These are phyloP conservation scores for Ramichloridium luteum DNA, from an alignment of 2,329 filamentous ascomycete species.

Conservation along the genomic window DNA sequence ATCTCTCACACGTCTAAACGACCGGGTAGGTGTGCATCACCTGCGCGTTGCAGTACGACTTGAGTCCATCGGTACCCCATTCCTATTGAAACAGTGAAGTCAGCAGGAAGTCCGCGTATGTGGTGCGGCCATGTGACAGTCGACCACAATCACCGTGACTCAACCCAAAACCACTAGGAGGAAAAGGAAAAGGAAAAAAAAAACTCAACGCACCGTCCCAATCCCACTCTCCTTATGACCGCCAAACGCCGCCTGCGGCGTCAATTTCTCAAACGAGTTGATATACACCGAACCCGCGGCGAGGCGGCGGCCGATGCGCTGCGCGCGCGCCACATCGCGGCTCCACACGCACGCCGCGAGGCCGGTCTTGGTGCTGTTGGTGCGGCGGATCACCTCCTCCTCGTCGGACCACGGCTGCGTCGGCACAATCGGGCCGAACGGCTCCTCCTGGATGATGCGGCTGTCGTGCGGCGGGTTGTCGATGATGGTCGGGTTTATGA, in stretches of 20 bases:
- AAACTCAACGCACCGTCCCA: too few species aligned
- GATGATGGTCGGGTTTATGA: constrained; percentile 34
- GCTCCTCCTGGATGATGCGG: constrained; percentile 36
- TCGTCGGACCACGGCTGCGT: constrained; percentile 34
- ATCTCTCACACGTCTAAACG: too few species aligned
- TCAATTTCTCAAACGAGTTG: constrained; percentile 39
- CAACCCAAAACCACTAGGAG: too few species aligned
- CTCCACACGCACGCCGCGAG: constrained; percentile 44
- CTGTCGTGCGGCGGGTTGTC: constrained; percentile 32
- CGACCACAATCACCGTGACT: constrained; percentile 28
- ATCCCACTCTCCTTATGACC: constrained; percentile 55
- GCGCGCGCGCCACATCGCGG: constrained; percentile 37
- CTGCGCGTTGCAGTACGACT: constrained; percentile 37
- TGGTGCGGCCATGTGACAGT: too few species aligned
- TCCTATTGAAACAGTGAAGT: too few species aligned
- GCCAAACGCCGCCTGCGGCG: constrained; percentile 46
- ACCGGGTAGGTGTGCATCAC: constrained; percentile 36
- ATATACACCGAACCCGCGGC: constrained; percentile 46
- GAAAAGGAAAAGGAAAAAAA: too few species aligned
- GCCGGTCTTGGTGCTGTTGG: constrained; percentile 39
- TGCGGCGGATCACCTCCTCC: constrained; percentile 35
- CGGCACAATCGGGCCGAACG: constrained; percentile 40
- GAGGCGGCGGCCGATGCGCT: constrained; percentile 35
- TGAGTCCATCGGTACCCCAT: constrained; percentile 33
- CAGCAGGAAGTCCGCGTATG: too few species aligned